Base-by-base conservation (phyloP, 2,329 filamentous ascomycete genomes). In the Fusarium piperis region DNA sequence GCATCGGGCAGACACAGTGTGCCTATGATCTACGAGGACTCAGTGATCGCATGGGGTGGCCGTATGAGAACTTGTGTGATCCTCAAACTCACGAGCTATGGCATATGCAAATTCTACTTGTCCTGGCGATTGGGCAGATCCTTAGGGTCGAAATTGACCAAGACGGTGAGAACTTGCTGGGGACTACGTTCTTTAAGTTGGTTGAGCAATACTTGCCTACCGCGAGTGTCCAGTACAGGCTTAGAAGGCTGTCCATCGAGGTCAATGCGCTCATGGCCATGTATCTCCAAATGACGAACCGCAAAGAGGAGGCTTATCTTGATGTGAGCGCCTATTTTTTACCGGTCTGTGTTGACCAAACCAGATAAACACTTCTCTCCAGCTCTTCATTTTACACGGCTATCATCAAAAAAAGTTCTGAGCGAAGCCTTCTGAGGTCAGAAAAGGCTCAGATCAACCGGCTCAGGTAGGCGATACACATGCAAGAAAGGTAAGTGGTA, bases 211-310 rank as follows among this genome's bases (percentile, higher is more conserved):
- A 26, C 3, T n/a, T 35, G 5, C 51, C 33, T 18, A 36, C 30
- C 8, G 20, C 33, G 7, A 55, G 51, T 2, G 51, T 5, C 10
- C 51, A 48, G 60, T 65, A 62, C 33, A 46, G n/a, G 6, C 58
- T 48, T n/a, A 58, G 51, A 2, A 62, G 63, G 30, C 20, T 65
- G 4, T 58, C 48, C 2, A 58, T 65, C 6, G 58, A 65, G 28
- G 41, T 62, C 2, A 59, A 65, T 53, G 63, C 58, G 4, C 36
- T 65, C 12, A 62, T 62, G 63, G 58, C 63, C 13, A 56, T 65
- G 28, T 65, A 65, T 16, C 63, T 65, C 11, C 63, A 65, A 11
- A 65, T 65, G 63, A 46, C 48, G 9, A 38, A 65, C 32, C 48
- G 63, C 2, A 65, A 62, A 8, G 63, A 62, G 32, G 58, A 65